A percentile compares a stretch with the other conserved stretches of the same genome.
These are phyloP conservation scores for Salix dunnii DNA, from an alignment of 345 rosid genomes.

Conservation along the genomic window DNA sequence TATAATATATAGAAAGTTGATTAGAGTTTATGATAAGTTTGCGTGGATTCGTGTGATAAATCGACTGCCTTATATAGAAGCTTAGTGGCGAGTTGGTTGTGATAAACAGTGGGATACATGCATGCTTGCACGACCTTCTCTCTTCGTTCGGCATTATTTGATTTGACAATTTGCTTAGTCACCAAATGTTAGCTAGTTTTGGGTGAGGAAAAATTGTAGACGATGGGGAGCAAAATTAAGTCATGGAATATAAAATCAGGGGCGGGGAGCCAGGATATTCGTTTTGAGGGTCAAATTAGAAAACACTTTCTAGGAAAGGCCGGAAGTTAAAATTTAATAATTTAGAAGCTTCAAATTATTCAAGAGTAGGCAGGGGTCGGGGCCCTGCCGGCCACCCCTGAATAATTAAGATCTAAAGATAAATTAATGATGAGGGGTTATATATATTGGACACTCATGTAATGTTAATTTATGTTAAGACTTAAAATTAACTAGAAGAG, in stretches of 20 bases:
- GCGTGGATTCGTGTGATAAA: not conserved
- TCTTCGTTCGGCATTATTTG: not conserved
- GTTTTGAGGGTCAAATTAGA: no score
- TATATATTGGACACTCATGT: no score
- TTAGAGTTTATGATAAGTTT: not conserved
- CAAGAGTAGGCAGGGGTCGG: no score
- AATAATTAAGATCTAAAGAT: no score
- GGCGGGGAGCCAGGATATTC: no score
- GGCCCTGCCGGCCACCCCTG: no score
- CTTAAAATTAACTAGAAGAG: not conserved
- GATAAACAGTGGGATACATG: not conserved
- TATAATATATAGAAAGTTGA: not conserved
- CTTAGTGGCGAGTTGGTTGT: not conserved
- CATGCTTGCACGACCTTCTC: slow-evolving; percentile 9
- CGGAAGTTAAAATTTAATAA: no score
- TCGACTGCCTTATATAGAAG: not conserved
- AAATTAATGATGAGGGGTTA: no score
- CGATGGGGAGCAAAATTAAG: not conserved
- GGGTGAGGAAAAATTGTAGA: not conserved
- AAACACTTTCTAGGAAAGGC: no score
- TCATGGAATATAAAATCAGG: no score
- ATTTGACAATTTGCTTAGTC: no score
- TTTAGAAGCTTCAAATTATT: no score
- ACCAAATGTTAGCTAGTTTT: not conserved
- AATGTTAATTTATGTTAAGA: not conserved